These are phyloP conservation scores for Leccinellum rugosiceps DNA, from an alignment of 768 basidiomycete species.

Conservation along the genomic window DNA sequence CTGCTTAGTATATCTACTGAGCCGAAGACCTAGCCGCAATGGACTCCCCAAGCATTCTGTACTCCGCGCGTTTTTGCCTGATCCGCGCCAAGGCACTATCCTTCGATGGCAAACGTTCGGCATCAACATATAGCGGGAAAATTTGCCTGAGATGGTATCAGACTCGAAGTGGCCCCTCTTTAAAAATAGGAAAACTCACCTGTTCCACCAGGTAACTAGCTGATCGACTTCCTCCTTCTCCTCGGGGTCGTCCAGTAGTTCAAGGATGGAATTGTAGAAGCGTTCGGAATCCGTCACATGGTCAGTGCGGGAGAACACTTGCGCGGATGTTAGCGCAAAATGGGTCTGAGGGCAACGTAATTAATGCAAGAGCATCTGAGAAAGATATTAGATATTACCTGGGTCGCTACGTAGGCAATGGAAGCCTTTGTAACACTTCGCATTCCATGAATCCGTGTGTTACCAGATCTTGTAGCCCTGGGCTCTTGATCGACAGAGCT, in stretches of 20 bases:
- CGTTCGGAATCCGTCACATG: not conserved
- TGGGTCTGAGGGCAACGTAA: not conserved
- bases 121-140: not conserved
- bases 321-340: not conserved
- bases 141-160: not conserved
- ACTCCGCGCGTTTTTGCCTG: not conserved
- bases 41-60: not conserved
- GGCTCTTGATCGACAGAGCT: not conserved
- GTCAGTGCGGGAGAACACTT: not conserved
- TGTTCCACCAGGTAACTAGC: not conserved
- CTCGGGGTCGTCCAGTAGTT: not conserved
- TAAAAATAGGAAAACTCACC: not conserved
- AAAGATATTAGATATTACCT: not conserved
- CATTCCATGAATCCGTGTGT: not conserved
- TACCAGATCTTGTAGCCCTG: not conserved
- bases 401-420: not conserved
- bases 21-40: not conserved
- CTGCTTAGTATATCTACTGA: not conserved
- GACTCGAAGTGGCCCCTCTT: not conserved
- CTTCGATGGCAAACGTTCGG: not conserved
- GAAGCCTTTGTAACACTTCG: not conserved
- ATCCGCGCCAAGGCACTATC: not conserved
- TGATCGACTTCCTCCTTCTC: not conserved
- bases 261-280: not conserved
- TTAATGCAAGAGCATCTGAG: not conserved